Percentiles rank a stretch among this genome's conserved stretches.
Evolutionary conservation across 2,329 filamentous ascomycete genomes (phyloP).

Genomic region (Diaporthe australafricana): DNA sequence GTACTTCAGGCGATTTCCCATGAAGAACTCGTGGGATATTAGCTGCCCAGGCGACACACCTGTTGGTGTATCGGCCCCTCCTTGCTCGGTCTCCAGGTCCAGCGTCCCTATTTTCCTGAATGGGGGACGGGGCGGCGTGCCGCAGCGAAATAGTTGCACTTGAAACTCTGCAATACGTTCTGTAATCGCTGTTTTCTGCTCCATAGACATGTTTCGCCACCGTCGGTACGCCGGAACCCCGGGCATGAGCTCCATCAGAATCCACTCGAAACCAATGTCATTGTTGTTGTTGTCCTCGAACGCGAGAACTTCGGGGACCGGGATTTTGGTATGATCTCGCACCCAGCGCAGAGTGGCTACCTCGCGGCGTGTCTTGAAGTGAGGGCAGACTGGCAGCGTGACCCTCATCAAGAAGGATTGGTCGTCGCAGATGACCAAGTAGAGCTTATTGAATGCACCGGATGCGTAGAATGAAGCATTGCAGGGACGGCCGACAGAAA

Average conservation of each 20-base stretch:
- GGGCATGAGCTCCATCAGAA: slow-evolving; percentile 49
- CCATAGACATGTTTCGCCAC: slow-evolving; percentile 46
- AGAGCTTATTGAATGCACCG: slow-evolving; percentile 48
- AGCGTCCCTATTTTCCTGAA: slow-evolving; percentile 44
- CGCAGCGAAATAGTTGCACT: slow-evolving; percentile 43
- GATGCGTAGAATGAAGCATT: slow-evolving; percentile 42
- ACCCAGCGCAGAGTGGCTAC: slow-evolving; percentile 51
- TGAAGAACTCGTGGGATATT: slow-evolving; percentile 50
- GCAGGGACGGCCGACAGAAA: slow-evolving; percentile 29
- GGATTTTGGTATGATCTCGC: slow-evolving; percentile 45
- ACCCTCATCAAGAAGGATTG: slow-evolving; percentile 42
- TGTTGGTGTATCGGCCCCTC: neutral
- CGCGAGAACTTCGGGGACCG: slow-evolving; percentile 48
- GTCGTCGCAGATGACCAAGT: slow-evolving; percentile 39
- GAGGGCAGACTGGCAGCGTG: slow-evolving; percentile 44
- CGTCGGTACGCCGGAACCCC: slow-evolving; percentile 41
- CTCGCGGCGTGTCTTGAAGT: slow-evolving; percentile 45
- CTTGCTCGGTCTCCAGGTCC: neutral
- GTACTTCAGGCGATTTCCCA: slow-evolving; percentile 46
- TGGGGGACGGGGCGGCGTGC: slow-evolving; percentile 39
- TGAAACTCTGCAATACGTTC: slow-evolving; percentile 47
- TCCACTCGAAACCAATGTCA: slow-evolving; percentile 53
- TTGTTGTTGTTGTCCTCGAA: slow-evolving; percentile 47
- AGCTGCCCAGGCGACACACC: slow-evolving; percentile 41
- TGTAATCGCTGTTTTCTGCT: slow-evolving; percentile 46